Evolutionary conservation across 2,329 filamentous ascomycete genomes (phyloP).

Genomic region (Fusarium begoniae): DNA sequence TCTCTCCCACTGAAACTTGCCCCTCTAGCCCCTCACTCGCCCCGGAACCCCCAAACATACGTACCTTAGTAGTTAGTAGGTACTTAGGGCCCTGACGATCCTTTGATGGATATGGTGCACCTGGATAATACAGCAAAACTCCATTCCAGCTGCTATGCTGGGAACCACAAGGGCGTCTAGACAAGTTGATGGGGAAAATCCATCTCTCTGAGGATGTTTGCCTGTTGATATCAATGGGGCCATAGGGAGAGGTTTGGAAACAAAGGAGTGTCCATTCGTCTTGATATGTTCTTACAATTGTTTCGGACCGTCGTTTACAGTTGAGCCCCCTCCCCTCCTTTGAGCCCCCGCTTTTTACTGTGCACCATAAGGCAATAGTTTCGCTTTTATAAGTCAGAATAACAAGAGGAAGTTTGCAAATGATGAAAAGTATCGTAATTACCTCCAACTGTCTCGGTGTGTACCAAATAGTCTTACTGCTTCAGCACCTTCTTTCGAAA

Average conservation of each 20-base stretch:
- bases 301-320: constrained; percentile 13
- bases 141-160: background rate
- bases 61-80: too few relatives aligned
- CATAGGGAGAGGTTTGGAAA: background rate
- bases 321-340: constrained; percentile 1
- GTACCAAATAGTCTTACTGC: constrained; percentile 27
- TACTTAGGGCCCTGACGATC: constrained; percentile 39
- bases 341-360: constrained; percentile 11
- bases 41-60: constrained; percentile 17
- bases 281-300: constrained; percentile 1
- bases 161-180: background rate
- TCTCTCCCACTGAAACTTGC: constrained; percentile 36
- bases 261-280: background rate
- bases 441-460: background rate
- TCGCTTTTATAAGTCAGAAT: background rate
- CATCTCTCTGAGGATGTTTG: background rate
- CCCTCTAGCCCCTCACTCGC: constrained; percentile 21
- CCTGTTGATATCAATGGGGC: background rate
- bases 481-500: constrained; percentile 9
- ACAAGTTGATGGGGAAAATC: background rate
- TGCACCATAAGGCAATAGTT: constrained; percentile 15
- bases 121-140: constrained; percentile 20
- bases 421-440: background rate
- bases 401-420: background rate
- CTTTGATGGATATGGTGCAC: constrained; percentile 16